Base-by-base conservation (phyloP, 208 protist genomes). In the Leishmania tropica region DNA sequence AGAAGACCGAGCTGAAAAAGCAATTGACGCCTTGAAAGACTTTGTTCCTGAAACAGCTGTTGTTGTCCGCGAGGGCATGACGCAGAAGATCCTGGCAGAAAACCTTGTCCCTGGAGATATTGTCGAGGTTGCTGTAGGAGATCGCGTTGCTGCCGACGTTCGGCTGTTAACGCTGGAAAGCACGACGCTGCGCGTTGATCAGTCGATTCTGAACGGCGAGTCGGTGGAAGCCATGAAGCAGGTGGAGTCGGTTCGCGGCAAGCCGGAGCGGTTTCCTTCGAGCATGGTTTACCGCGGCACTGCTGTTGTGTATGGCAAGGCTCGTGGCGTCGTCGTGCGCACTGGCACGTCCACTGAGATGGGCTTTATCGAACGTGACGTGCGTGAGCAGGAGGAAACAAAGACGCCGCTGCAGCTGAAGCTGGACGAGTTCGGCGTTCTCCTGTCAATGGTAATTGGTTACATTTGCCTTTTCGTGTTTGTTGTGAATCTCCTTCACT, bases 31-130 rank as follows among this genome's bases (percentile, higher is more conserved):
- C 5, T 78, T 98, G 62, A 95, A 95, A 58, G 85, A 91, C 15
- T 92, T 96, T 82, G 87, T 93, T 2, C 89, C 93, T 19, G 85
- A 89, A 64, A 94, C 87, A 11, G 91, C 91, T 17, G 88, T 90
- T 1, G 91, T 89, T 7, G n/a, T 97, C 21, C 93, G 97, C 37
- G 80, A 97, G 72, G 96, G 94, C 15, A 68, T 78, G 35, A 71
- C 80, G 5, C 71, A 80, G 15, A 88, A 83, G 21, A 80, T 99
- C 11, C 76, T 82, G 5, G 89, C 97, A 2, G 82, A 91, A 31
- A 92, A 99, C 37, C 80, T 99, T 31, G 99, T 99, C 3, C 95
- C 94, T 0, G 99, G 99, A 24, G 99, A 99, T 83, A 80, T 99
- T 31, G 89, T 99, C 19, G 80, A 98, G 47, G 83, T 99, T n/a